Evolutionary conservation across 306 rosid genomes (phyloP).

Genomic region (Notholithocarpus densiflorus): DNA sequence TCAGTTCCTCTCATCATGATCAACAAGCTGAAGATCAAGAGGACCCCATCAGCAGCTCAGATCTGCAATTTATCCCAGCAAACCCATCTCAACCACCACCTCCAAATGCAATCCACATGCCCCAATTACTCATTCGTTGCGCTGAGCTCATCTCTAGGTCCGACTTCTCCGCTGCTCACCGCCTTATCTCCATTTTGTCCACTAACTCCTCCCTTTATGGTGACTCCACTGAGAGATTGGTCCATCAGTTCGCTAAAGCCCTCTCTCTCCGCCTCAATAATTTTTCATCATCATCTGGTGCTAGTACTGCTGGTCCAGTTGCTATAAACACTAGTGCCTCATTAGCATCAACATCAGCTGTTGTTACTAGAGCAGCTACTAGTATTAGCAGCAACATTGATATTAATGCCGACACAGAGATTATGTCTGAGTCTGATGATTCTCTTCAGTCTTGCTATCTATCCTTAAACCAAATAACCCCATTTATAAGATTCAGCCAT

Average conservation of each 20-base stretch:
- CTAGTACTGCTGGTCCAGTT: neutral
- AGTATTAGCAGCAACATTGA: neutral
- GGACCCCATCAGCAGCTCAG: slow-evolving; percentile 6
- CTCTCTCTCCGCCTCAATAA: slow-evolving; percentile 33
- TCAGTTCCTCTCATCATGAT: slow-evolving; percentile 29
- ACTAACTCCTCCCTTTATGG: slow-evolving; percentile 41
- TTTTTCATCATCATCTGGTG: neutral
- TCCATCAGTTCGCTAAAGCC: slow-evolving; percentile 41
- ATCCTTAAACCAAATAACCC: slow-evolving; percentile 51
- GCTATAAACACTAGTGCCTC: slow-evolving; percentile 1
- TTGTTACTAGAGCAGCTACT: neutral
- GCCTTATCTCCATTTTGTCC: slow-evolving; percentile 36
- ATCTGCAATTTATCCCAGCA: slow-evolving; percentile 6
- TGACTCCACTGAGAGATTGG: slow-evolving; percentile 40
- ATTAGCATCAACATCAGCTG: neutral
- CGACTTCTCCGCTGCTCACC: slow-evolving; percentile 41
- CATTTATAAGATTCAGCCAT: slow-evolving; percentile 48
- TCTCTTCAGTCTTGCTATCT: slow-evolving; percentile 40
- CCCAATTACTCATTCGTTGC: slow-evolving; percentile 41
- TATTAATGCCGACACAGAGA: neutral
- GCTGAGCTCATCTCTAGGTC: slow-evolving; percentile 43
- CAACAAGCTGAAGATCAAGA: slow-evolving; percentile 1
- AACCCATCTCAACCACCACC: slow-evolving; percentile 1
- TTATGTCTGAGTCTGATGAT: neutral
- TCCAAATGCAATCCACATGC: slow-evolving; percentile 21